phyloP scores from a whole-genome alignment of 2,329 filamentous ascomycete species.

The Bipolaris sorokiniana region DNA sequence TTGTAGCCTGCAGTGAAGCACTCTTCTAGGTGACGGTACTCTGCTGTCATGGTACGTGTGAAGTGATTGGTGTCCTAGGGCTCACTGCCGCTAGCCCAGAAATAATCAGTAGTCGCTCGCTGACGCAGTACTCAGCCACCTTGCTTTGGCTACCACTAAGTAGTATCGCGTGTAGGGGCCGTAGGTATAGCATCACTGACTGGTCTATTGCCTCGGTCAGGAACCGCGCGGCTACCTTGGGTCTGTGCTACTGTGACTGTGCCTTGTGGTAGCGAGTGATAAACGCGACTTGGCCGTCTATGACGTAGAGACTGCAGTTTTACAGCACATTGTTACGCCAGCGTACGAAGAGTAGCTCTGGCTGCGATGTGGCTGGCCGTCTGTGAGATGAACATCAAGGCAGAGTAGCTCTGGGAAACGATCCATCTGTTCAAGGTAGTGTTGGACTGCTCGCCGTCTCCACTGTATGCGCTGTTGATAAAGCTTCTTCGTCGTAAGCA shows the following conservation, averaged over 20 bases:
- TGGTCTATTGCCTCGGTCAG: not conserved
- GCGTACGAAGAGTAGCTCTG: not conserved
- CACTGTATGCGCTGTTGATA: not conserved
- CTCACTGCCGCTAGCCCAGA: not conserved
- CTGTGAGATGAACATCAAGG: not conserved
- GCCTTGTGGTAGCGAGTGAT: not conserved
- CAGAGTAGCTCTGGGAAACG: conserved; percentile 2
- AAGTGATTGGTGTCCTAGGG: not conserved
- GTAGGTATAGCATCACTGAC: not conserved
- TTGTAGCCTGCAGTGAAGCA: not conserved
- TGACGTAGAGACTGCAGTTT: not conserved
- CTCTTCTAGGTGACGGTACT: not conserved
- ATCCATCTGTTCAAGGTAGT: not conserved
- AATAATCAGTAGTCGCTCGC: not conserved
- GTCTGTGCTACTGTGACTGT: not conserved
- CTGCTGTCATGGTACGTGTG: not conserved
- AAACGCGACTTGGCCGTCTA: not conserved
- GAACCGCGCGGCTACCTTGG: not conserved
- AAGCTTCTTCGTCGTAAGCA: not conserved
- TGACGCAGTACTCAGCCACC: not conserved
- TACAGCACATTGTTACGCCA: not conserved
- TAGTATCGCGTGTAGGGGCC: not conserved
- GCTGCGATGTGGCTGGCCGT: not conserved
- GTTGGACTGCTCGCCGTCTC: not conserved
- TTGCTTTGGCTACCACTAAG: not conserved